Conservation (phyloP, 2,329 filamentous ascomycete genomes). For the Colletotrichum sp. region DNA sequence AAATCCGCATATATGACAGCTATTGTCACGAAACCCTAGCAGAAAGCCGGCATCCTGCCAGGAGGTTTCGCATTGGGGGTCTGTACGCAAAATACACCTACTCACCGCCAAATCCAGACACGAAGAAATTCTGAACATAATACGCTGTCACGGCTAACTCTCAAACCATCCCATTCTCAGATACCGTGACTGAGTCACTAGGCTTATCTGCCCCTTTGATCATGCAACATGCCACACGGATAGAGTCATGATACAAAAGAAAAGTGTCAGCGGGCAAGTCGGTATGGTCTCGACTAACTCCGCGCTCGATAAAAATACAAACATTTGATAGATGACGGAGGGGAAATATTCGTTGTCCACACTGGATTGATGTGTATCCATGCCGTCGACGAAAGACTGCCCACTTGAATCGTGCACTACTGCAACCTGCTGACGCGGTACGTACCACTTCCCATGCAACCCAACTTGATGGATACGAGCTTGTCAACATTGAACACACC, state of each 20-base stretch:
- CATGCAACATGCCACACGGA: not conserved
- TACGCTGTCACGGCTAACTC: not conserved
- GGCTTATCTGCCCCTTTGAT: not conserved
- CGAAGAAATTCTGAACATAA: not conserved
- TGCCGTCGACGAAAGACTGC: not conserved
- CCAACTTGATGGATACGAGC: not conserved
- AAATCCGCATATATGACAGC: not conserved
- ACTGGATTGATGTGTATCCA: not conserved
- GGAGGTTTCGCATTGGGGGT: fast-evolving
- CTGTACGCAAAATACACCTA: not conserved
- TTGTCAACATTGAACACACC: not conserved
- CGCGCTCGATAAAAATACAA: not conserved
- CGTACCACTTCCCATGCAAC: not conserved
- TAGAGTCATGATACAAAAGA: not conserved
- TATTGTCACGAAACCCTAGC: not conserved
- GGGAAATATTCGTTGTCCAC: not conserved
- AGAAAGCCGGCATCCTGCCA: not conserved
- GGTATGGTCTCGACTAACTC: not conserved
- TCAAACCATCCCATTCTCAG: not conserved
- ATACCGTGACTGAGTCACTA: not conserved
- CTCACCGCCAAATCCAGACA: too few species aligned
- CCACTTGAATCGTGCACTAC: not conserved
- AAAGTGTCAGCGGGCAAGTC: not conserved
- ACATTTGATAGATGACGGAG: not conserved
- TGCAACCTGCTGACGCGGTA: not conserved